These are phyloP conservation scores for Lathyrus tuberosus DNA, from an alignment of 306 rosid species.

Conservation along the genomic window DNA sequence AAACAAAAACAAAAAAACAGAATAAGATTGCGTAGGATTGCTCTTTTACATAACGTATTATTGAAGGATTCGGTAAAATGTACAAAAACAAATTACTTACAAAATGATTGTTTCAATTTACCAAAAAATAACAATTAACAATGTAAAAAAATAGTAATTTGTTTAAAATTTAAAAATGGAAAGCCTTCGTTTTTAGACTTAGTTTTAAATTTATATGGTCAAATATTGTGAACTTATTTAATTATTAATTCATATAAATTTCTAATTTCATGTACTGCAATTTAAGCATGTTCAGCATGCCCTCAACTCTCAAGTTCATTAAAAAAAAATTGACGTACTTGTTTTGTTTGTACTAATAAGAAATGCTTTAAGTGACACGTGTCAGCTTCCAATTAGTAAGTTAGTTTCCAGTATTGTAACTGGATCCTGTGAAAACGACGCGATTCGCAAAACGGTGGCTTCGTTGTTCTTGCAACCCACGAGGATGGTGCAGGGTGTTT, in stretches of 20 bases:
- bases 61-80: no score
- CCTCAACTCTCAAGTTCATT: neutral
- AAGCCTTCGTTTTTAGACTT: no score
- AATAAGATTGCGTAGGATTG: no score
- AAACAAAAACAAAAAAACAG: no score
- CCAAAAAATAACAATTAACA: no score
- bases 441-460: constrained; percentile 10
- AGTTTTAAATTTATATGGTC: neutral
- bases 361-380: neutral
- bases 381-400: neutral
- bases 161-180: no score
- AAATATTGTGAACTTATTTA: neutral
- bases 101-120: no score
- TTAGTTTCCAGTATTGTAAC: neutral
- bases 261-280: neutral
- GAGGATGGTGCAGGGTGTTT: constrained; percentile 9
- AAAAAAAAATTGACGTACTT: neutral
- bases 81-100: no score
- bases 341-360: neutral
- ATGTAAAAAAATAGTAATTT: no score
- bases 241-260: neutral
- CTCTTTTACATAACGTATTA: no score
- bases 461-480: constrained; percentile 31
- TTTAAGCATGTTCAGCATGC: neutral
- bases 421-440: neutral